Evolutionary conservation across 495 filamentous ascomycete genomes (phyloP).

Genomic region (Penicillium coprophilum): DNA sequence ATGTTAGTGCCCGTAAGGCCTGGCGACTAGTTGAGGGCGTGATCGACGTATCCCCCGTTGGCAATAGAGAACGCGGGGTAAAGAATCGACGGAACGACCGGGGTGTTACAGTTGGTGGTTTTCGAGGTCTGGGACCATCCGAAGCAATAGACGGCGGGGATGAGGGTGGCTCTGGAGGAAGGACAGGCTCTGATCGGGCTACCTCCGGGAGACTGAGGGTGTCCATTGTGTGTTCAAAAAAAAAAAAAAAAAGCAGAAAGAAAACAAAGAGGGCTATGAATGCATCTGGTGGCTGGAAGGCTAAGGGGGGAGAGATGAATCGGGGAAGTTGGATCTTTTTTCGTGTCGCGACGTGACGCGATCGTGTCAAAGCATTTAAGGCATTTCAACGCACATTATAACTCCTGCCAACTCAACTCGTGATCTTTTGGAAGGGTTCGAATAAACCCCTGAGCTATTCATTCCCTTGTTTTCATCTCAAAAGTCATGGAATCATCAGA

Average conservation of each 20-base stretch:
- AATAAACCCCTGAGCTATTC: not conserved
- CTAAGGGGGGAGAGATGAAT: slow-evolving; percentile 22
- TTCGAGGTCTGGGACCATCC: slow-evolving; percentile 46
- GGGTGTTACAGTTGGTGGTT: slow-evolving; percentile 63
- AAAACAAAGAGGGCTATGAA: slow-evolving; percentile 8
- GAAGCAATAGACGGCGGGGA: slow-evolving; percentile 50
- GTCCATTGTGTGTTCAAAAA: slow-evolving; percentile 38
- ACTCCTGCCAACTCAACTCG: not conserved
- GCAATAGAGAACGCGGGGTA: slow-evolving; percentile 60
- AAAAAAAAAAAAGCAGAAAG: slow-evolving; percentile 12
- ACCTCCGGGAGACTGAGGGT: slow-evolving; percentile 39
- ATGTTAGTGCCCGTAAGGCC: slow-evolving; percentile 69
- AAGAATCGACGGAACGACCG: slow-evolving; percentile 81
- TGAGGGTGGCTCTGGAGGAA: slow-evolving; percentile 42
- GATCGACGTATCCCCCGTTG: slow-evolving; percentile 42
- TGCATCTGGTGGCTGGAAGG: slow-evolving; percentile 25
- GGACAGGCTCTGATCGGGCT: slow-evolving; percentile 45
- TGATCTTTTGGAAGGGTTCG: too few species aligned
- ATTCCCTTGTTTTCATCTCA: not conserved
- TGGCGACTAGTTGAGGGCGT: slow-evolving; percentile 56
- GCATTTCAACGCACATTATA: slow-evolving; percentile 1
- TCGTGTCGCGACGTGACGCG: slow-evolving; percentile 17
- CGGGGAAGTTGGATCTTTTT: slow-evolving; percentile 11
- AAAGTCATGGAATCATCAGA: not conserved
- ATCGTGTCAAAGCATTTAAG: not conserved